Base-by-base conservation (phyloP, 768 basidiomycete species). In the Suillus lakei region DNA sequence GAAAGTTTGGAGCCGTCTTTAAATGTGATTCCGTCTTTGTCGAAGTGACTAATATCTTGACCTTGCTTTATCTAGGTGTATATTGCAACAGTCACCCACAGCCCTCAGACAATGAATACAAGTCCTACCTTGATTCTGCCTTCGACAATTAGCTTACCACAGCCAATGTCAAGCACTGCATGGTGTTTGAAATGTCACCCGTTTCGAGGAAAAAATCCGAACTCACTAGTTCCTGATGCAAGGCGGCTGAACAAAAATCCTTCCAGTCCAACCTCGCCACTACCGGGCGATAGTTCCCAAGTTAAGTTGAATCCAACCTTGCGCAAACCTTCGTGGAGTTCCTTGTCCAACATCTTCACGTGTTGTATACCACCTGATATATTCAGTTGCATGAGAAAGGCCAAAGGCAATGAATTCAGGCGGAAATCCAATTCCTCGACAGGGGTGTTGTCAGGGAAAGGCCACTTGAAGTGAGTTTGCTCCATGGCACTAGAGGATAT, bases 1-100 rank as follows among this genome's bases (percentile, higher is more conserved):
- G 81, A 71, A 39, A 83, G 68, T 51, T 76, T 73, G 60, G 70
- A 75, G 18, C 80, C 79, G 63, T 83, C 72, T 9, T 72, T 73
- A 67, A 83, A 84, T 63, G 74, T 71, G 5, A 84, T 66, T 13
- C 81, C 80, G 78, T 80, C 68, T 77, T 78, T 71, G 79, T 81
- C 66, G 81, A 71, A 66, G 60, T 79, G 74, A 54, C 72, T 74
- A 68, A 81, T 80, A 62, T 78, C 68, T 64, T 79, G 74, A 38
- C 74, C 74, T 12, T 76, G 73, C 51, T 76, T 73, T 32, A 74
- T 73, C 46, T 77, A 72, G 74, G 3, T 15, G 3, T 9, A n/a
- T 28, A 28, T 23, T 3, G 55, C 34, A 56, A 15, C 13, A 36
- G 36, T 38, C 15, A 32, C 34, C 9, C 34, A 36, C 16, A 34